Percentiles rank a stretch among this genome's conserved stretches.
These are phyloP conservation scores for Neurospora africana DNA, from an alignment of 495 filamentous ascomycete species.

Conservation along the genomic window DNA sequence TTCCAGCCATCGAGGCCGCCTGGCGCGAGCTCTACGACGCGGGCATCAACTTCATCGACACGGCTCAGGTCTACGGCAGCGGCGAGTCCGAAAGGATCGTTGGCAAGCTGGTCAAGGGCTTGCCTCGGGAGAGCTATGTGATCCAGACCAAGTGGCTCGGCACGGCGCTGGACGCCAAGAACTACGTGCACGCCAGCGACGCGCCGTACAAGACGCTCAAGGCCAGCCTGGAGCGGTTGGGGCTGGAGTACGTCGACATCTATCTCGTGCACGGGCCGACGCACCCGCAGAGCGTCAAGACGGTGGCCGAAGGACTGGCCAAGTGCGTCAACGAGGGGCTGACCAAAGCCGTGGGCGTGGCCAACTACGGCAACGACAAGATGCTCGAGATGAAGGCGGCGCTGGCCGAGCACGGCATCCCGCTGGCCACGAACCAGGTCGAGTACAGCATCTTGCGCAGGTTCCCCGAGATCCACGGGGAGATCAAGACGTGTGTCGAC, in stretches of 20 bases:
- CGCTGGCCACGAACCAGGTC: conserved; percentile 5
- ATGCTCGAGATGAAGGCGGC: conserved; percentile 24
- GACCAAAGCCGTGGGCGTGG: conserved; percentile 28
- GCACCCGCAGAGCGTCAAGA: conserved; percentile 3
- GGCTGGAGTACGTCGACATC: conserved; percentile 5
- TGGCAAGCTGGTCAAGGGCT: conserved; percentile 21
- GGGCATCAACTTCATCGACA: conserved; percentile 32
- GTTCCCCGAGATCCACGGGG: neutral
- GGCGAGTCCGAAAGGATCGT: conserved; percentile 31
- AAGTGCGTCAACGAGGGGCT: conserved; percentile 31
- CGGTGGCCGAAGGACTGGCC: conserved; percentile 13
- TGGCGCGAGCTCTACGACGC: conserved; percentile 21
- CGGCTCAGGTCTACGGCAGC: conserved; percentile 29
- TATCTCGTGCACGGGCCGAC: conserved; percentile 6
- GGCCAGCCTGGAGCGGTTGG: neutral
- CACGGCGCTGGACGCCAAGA: neutral
- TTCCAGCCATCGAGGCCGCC: conserved; percentile 22
- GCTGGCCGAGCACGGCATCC: neutral
- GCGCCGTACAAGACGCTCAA: neutral
- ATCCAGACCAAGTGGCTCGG: conserved; percentile 7
- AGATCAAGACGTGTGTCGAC: neutral
- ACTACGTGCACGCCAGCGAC: neutral
- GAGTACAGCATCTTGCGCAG: conserved; percentile 4
- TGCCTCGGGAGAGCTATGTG: conserved; percentile 20
- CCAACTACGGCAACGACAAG: conserved; percentile 32